Evolutionary conservation across 345 rosid species (phyloP).

Genomic region (Populus pruinosa): DNA sequence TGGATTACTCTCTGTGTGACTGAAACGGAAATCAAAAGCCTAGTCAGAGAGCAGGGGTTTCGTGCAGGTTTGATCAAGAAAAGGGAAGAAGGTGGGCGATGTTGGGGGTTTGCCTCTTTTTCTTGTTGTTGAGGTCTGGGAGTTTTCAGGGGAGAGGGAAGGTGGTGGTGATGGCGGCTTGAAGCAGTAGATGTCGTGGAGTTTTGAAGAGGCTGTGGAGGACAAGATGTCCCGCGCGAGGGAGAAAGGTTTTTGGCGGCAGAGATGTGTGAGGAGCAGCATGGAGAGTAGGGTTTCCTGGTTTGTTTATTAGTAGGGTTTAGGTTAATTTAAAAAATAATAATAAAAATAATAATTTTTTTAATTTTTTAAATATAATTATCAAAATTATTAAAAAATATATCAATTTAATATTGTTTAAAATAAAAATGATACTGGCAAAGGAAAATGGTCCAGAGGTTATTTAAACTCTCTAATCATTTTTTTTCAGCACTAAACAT

Average conservation of each 20-base stretch:
- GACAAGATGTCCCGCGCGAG: slow-evolving; percentile 41
- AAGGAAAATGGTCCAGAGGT: no score
- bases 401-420: no score
- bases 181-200: slow-evolving; percentile 64
- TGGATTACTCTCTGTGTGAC: slow-evolving; percentile 80
- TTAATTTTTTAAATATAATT: no score
- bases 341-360: no score
- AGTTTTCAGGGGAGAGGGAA: slow-evolving; percentile 39
- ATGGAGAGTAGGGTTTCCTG: slow-evolving; percentile 16
- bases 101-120: slow-evolving; percentile 30
- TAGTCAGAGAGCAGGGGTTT: slow-evolving; percentile 54
- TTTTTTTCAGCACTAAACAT: no score
- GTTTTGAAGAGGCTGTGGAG: slow-evolving; percentile 51
- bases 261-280: slow-evolving; percentile 40
- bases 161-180: slow-evolving; percentile 39
- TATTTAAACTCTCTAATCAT: no score
- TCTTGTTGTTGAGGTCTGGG: slow-evolving; percentile 23
- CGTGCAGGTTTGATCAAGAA: slow-evolving; percentile 30
- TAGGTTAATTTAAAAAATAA: not conserved
- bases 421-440: no score
- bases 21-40: slow-evolving; percentile 81
- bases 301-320: slow-evolving; percentile 5
- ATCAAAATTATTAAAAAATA: no score
- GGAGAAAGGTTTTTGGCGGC: slow-evolving; percentile 44
- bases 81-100: slow-evolving; percentile 54